Evolutionary conservation across 345 rosid genomes (phyloP).

Genomic region (Lepidium africanum): DNA sequence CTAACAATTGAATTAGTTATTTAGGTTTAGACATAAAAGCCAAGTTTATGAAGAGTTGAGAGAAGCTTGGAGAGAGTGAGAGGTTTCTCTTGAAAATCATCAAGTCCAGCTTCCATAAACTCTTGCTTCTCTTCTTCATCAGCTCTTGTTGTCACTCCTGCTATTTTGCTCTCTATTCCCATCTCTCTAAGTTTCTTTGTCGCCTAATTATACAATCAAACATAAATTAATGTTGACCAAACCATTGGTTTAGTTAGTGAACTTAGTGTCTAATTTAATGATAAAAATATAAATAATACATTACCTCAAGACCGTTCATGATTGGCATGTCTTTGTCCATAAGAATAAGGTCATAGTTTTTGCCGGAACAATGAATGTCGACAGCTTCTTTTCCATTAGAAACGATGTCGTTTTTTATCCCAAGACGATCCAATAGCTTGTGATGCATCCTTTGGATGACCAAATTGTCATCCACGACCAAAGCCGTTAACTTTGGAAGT

Average conservation of each 20-base stretch:
- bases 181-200: slow-evolving; percentile 56
- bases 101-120: slow-evolving; percentile 70
- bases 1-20: not conserved
- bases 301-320: slow-evolving; percentile 81
- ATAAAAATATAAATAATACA: not conserved
- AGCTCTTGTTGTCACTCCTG: slow-evolving; percentile 54
- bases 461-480: slow-evolving; percentile 58
- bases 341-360: slow-evolving; percentile 59
- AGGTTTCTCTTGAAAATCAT: slow-evolving; percentile 79
- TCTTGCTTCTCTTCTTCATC: slow-evolving; percentile 37
- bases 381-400: slow-evolving; percentile 69
- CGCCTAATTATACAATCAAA: slow-evolving; percentile 30
- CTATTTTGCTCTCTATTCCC: slow-evolving; percentile 64
- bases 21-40: slow-evolving; percentile 5
- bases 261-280: not conserved
- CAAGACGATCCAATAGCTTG: slow-evolving; percentile 43
- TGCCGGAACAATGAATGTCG: slow-evolving; percentile 50
- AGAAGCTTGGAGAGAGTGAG: slow-evolving; percentile 54
- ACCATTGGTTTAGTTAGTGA: too few relatives aligned
- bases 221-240: too few relatives aligned
- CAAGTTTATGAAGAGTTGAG: slow-evolving; percentile 37
- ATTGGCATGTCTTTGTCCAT: slow-evolving; percentile 94
- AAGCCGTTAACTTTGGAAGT: slow-evolving; percentile 37
- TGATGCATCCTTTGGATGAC: slow-evolving; percentile 47
- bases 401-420: slow-evolving; percentile 41